Conservation (phyloP, 2,329 filamentous ascomycete species). For the Fusarium vanettenii region DNA sequence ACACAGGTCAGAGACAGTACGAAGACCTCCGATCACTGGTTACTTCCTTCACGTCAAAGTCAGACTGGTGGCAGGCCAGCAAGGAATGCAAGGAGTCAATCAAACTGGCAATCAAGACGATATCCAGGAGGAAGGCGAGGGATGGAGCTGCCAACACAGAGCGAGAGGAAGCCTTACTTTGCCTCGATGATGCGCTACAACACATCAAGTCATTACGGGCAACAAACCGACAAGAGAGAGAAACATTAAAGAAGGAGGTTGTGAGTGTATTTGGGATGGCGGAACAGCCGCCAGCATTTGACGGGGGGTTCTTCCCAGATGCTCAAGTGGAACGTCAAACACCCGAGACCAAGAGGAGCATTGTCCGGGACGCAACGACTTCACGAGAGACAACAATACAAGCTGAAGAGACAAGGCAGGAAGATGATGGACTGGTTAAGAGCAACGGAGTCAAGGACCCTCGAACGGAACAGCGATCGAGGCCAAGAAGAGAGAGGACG, state of each 20-base stretch:
- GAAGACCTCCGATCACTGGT: constrained; percentile 47
- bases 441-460: constrained; percentile 1
- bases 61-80: constrained; percentile 52
- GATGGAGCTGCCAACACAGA: constrained; percentile 5
- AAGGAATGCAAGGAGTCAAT: constrained; percentile 52
- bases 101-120: constrained; percentile 52
- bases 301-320: constrained; percentile 17
- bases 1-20: constrained; percentile 49
- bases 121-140: constrained; percentile 41
- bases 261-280: constrained; percentile 33
- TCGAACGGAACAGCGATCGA: constrained; percentile 12
- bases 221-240: constrained; percentile 32
- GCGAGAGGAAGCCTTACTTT: constrained; percentile 42
- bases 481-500: constrained; percentile 8
- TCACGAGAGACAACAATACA: constrained; percentile 8
- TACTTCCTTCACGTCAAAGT: constrained; percentile 44
- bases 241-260: constrained; percentile 25
- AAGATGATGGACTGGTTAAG: not conserved
- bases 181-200: constrained; percentile 32
- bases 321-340: constrained; percentile 11
- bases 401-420: constrained; percentile 11
- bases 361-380: constrained; percentile 13
- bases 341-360: constrained; percentile 13
- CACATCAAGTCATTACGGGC: constrained; percentile 40
- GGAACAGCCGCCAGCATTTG: constrained; percentile 26